phyloP scores from a whole-genome alignment of 2,329 filamentous ascomycete genomes.

The Scolecobasidium constrictum region DNA sequence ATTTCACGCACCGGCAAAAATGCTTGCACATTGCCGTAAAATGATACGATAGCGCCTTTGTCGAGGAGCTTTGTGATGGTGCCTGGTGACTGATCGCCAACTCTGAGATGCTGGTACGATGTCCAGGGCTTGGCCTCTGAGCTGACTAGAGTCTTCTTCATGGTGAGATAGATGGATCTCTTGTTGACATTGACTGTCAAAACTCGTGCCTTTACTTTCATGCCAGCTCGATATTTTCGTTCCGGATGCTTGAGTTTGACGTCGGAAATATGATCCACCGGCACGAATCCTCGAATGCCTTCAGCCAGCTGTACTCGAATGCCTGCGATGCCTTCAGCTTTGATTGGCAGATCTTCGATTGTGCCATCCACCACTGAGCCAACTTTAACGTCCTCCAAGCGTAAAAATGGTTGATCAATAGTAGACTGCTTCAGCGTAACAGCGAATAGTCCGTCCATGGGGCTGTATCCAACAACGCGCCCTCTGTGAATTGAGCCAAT shows the following conservation, averaged over 20 bases:
- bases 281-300: conserved; percentile 78
- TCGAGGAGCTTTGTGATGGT: conserved; percentile 74
- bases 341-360: conserved; percentile 74
- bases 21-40: conserved; percentile 72
- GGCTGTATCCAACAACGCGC: conserved; percentile 76
- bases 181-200: conserved; percentile 67
- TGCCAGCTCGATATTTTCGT: conserved; percentile 86
- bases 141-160: conserved; percentile 93
- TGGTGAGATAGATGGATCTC: conserved; percentile 70
- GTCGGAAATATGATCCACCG: conserved; percentile 82
- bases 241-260: conserved; percentile 82
- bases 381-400: conserved; percentile 80
- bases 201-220: conserved; percentile 75
- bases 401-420: conserved; percentile 77
- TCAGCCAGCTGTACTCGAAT: conserved; percentile 77
- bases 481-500: conserved; percentile 68
- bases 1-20: conserved; percentile 93
- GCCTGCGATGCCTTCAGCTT: conserved; percentile 66
- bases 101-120: conserved; percentile 60
- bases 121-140: conserved; percentile 73
- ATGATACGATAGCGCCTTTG: conserved; percentile 80
- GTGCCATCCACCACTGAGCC: conserved; percentile 72
- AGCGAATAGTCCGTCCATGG: conserved; percentile 75
- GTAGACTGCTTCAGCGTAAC: conserved; percentile 74
- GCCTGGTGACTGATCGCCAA: conserved; percentile 71